Evolutionary conservation across 805 yeast genomes (phyloP), one percentile per base, ranked within the genome.

Genomic region (Ogataea salicorniae): DNA sequence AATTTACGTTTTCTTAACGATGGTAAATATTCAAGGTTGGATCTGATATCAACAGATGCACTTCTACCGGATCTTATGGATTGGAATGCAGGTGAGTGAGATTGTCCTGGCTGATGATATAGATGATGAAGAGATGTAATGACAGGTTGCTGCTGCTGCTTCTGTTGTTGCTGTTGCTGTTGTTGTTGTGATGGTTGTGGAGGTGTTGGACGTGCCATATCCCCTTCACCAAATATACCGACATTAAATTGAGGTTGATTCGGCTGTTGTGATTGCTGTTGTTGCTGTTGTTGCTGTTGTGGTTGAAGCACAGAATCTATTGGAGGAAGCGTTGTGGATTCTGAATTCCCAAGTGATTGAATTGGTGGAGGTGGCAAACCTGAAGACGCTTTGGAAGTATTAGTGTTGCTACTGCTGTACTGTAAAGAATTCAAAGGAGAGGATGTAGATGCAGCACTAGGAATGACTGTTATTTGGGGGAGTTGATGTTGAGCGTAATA

Each of bases 1-100:
- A 58, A 40, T 39, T 59, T 63, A 36, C 67, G 49, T 48, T 62
- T 62, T 37, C 68, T 41, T 26, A 58, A 34, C 0, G 59, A 51
- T 3, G 61, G 52, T 9, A 56, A 45, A 31, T 49, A 46, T 15
- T 56, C 56, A 31, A 48, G 43, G 39, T 49, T 45, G 13, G 42
- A 46, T 29, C 60, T 46, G 36, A 53, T 34, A 47, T 59, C 65
- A 37, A 59, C 52, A 16, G 64, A 54, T 4, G 56, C 53, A 37
- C 62, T 56, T 43, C 62, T 50, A n/a, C 56, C 53, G 13, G 49
- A 39, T 20, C 57, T 39, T 7, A 50, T 44, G 2, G 55, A 48
- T 35, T 49, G 53, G 39, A 56, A 48, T 16, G 51, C 50, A 9
- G 59, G 49, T 7, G 52, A 40, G n/a, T 48, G 51, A 6, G 52